Base-by-base conservation (phyloP, 2,329 filamentous ascomycete species). In the Cucurbitaria berberidis region DNA sequence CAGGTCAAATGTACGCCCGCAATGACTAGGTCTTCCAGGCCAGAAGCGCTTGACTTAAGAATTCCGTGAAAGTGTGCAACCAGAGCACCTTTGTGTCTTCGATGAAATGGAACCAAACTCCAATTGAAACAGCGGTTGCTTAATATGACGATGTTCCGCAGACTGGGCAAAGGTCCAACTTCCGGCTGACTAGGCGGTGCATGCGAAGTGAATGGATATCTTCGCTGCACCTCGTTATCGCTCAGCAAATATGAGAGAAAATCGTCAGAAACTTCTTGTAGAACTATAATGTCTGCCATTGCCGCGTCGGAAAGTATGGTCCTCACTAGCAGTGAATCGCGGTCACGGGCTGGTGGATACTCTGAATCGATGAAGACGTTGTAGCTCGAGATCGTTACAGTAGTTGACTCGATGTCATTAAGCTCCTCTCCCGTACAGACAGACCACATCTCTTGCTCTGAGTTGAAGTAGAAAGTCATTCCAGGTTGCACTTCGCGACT, bases 211-310 rank as follows among this genome's bases (percentile, higher is more conserved):
- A 81, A 88, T 1, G 80, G 77, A 57, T 86, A 89, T 1, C 68
- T 72, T 10, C 70, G 59, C 24, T 78, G 77, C 21, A 89, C 74
- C 2, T 72, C 62, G 2, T 72, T 53, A 48, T 83, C 68, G 2
- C 66, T 62, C 1, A 89, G 80, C 0, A 89, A 73, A 51, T 79
- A 80, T 0, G 78, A 77, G 0, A 89, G 78, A 54, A 89, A 87
- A 35, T 84, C 78, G 55, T 89, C 86, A 0, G 85, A 87, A 1
- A 89, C 83, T 71, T 89, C 87, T 66, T 89, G 81, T 5, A 89
- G 76, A 3, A 77, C 70, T 1, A 80, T 48, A 18, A 80, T 59
- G 48, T 78, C 74, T 3, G 75, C 72, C 34, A 63, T 57, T 9
- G 72, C 72, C 30, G 60, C 54, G 5, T 72, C 49, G 0, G 70